Conservation (phyloP, 441 rosid genomes). For the Mallotus repandus region DNA sequence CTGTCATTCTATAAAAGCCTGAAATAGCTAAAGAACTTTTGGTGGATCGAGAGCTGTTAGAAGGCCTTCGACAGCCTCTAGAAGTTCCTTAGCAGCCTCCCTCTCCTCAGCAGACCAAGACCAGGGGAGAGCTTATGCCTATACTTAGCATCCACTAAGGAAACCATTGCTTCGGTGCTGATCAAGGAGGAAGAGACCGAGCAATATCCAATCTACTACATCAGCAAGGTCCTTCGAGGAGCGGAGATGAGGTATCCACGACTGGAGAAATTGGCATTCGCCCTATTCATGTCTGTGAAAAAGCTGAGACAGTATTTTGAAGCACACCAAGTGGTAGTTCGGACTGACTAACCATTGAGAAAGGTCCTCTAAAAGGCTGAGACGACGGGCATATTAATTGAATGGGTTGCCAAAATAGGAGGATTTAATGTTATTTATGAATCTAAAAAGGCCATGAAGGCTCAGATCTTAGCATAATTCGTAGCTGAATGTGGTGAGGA, state of each 20-base stretch:
- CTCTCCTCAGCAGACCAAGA: background rate
- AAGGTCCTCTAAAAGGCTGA: background rate
- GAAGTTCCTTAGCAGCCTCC: no score
- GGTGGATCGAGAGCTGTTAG: no score
- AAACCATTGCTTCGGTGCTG: no score
- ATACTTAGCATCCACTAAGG: background rate
- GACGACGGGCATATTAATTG: background rate
- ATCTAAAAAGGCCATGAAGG: background rate
- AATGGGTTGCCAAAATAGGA: background rate
- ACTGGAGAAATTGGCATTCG: background rate
- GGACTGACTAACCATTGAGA: background rate
- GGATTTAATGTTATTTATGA: background rate
- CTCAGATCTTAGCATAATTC: background rate
- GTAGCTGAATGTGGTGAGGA: background rate
- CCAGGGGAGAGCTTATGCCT: no score
- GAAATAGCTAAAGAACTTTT: no score
- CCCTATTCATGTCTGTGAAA: background rate
- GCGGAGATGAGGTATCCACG: background rate
- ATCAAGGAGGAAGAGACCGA: background rate
- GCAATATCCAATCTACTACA: background rate
- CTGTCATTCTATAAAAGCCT: no score
- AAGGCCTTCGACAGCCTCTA: no score
- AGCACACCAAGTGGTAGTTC: background rate
- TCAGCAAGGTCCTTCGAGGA: background rate
- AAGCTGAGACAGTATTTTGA: no score